Conservation (phyloP, 805 yeast species). For the Teunomyces cretensis region DNA sequence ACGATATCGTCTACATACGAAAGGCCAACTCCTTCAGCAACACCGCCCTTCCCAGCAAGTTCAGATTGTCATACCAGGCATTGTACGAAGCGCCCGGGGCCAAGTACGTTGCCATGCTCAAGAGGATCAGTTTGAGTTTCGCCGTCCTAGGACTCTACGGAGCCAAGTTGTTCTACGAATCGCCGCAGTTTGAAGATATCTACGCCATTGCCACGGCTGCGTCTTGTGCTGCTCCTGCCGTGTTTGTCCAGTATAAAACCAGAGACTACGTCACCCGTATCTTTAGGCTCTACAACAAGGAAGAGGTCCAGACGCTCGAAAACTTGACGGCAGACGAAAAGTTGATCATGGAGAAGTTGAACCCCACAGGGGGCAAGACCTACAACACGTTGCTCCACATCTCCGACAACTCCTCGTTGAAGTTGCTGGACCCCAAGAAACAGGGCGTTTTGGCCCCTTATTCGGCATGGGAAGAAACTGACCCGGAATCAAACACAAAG, state of each 20-base stretch:
- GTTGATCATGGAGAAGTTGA: constrained; percentile 65
- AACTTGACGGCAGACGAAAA: constrained; percentile 61
- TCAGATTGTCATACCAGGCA: constrained; percentile 58
- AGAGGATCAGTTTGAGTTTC: constrained; percentile 61
- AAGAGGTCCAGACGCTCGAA: constrained; percentile 60
- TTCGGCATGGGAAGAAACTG: constrained; percentile 40
- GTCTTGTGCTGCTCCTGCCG: constrained; percentile 56
- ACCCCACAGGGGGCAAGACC: constrained; percentile 63
- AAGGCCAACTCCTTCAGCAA: constrained; percentile 41
- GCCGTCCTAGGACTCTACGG: constrained; percentile 60
- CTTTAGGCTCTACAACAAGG: constrained; percentile 63
- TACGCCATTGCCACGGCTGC: constrained; percentile 46
- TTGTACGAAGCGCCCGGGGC: constrained; percentile 64
- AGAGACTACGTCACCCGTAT: constrained; percentile 70
- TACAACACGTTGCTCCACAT: constrained; percentile 62
- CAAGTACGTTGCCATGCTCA: constrained; percentile 60
- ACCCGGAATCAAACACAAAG: constrained; percentile 30
- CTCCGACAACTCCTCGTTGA: constrained; percentile 30
- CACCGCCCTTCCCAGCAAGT: constrained; percentile 50
- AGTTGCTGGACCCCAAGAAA: constrained; percentile 1
- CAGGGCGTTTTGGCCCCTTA: constrained; percentile 24
- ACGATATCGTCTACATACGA: constrained; percentile 44
- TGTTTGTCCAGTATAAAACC: constrained; percentile 50
- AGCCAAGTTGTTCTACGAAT: constrained; percentile 56
- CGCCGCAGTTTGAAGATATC: constrained; percentile 52